phyloP scores from a whole-genome alignment of 2,329 filamentous ascomycete species.

The Gremmenia infestans region DNA sequence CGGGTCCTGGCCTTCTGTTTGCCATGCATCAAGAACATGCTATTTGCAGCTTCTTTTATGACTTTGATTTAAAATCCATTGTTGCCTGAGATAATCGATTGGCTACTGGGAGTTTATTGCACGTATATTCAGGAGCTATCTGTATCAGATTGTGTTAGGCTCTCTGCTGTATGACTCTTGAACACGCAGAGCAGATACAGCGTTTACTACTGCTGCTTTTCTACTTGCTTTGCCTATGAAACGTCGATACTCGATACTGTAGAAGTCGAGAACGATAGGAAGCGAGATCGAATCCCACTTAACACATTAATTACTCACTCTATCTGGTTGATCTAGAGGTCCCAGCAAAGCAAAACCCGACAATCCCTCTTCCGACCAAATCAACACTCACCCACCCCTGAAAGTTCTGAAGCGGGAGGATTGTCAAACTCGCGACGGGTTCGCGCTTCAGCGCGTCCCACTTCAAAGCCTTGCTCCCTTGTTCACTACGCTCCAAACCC shows the following conservation, averaged over 20 bases:
- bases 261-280: no score
- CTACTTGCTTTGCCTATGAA: neutral
- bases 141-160: constrained; percentile 8
- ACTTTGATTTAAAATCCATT: constrained; percentile 3
- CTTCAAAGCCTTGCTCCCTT: neutral
- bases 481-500: neutral
- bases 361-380: neutral
- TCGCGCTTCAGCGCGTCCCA: neutral
- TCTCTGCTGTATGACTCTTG: constrained; percentile 17
- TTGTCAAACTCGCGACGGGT: neutral
- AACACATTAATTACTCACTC: no score
- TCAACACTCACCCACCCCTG: neutral
- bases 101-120: constrained; percentile 20
- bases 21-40: no score
- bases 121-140: neutral
- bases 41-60: neutral
- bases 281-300: neutral
- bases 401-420: neutral
- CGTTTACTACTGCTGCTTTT: neutral
- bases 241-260: neutral
- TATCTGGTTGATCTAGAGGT: neutral
- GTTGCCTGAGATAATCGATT: constrained; percentile 35
- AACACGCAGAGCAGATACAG: neutral
- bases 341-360: neutral
- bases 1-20: no score